phyloP scores from a whole-genome alignment of 805 yeast species.

The Saturnispora gosingensis region DNA sequence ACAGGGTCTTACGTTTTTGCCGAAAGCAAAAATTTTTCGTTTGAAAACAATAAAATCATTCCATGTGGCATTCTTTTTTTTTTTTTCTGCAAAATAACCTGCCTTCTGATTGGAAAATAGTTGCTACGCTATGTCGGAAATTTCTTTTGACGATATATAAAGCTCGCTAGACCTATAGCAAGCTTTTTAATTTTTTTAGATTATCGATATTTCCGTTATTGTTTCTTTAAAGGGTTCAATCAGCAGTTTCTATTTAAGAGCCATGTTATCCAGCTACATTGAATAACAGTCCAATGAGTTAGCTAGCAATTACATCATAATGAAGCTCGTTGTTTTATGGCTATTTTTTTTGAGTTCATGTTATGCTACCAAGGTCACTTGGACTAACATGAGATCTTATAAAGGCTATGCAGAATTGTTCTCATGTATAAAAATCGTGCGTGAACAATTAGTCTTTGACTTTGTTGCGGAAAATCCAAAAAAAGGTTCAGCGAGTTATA shows the following conservation, averaged over 20 bases:
- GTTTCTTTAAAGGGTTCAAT: too few species aligned
- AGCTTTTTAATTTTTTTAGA: background rate
- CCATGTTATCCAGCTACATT: too few species aligned
- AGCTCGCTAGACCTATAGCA: background rate
- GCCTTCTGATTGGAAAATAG: too few species aligned
- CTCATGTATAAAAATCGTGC: background rate
- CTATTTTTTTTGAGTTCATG: background rate
- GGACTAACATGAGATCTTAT: background rate
- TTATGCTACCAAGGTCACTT: background rate
- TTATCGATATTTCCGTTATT: background rate
- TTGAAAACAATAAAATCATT: too few species aligned
- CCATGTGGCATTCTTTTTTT: too few species aligned
- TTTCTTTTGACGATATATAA: too few species aligned
- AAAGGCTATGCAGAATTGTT: background rate
- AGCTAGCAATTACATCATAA: too few species aligned
- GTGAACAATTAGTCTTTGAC: background rate
- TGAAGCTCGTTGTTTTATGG: background rate
- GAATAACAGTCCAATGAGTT: too few species aligned
- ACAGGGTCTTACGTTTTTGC: too few species aligned
- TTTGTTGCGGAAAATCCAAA: background rate
- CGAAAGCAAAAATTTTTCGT: too few species aligned
- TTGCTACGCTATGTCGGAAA: too few species aligned
- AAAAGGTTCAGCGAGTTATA: background rate
- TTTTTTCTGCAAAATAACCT: too few species aligned
- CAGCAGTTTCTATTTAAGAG: background rate